Evolutionary conservation across 768 basidiomycete genomes (phyloP).

Genomic region (Collybiopsis confluens): DNA sequence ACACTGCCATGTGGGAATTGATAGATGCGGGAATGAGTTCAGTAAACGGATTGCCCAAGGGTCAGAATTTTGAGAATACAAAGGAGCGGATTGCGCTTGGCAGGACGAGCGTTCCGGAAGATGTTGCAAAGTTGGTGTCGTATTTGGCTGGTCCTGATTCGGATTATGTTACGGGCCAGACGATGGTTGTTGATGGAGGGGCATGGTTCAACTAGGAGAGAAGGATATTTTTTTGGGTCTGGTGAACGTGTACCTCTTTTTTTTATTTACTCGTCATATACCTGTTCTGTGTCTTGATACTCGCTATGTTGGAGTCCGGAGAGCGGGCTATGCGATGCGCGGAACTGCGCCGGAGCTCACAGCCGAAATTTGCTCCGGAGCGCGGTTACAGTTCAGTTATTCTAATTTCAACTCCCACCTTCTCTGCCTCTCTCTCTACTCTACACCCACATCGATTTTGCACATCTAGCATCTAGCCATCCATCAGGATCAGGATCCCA

Average conservation of each 20-base stretch:
- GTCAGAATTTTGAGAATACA: background rate
- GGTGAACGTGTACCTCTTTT: too few species aligned
- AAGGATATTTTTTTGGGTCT: too few species aligned
- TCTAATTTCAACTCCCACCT: too few species aligned
- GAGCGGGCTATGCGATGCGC: too few species aligned
- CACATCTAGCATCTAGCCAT: background rate
- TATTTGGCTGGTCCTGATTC: constrained; percentile 29
- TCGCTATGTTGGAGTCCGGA: too few species aligned
- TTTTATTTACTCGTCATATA: too few species aligned
- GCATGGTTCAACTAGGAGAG: background rate
- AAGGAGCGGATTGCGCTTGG: constrained; percentile 11
- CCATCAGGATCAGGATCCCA: too few species aligned
- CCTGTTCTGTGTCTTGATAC: too few species aligned
- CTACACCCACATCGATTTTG: background rate
- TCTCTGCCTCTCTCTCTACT: too few species aligned
- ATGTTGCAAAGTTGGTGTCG: constrained; percentile 30
- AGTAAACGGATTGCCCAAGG: constrained; percentile 4
- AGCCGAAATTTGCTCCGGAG: too few species aligned
- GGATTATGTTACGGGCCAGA: constrained; percentile 27
- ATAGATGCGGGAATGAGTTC: background rate
- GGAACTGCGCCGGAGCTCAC: too few species aligned
- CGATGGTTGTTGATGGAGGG: background rate
- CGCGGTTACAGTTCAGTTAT: too few species aligned
- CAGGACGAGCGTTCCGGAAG: constrained; percentile 22
- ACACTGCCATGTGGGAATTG: constrained; percentile 20